Base-by-base conservation (phyloP, 306 rosid species). In the Begonia fuchsioides region DNA sequence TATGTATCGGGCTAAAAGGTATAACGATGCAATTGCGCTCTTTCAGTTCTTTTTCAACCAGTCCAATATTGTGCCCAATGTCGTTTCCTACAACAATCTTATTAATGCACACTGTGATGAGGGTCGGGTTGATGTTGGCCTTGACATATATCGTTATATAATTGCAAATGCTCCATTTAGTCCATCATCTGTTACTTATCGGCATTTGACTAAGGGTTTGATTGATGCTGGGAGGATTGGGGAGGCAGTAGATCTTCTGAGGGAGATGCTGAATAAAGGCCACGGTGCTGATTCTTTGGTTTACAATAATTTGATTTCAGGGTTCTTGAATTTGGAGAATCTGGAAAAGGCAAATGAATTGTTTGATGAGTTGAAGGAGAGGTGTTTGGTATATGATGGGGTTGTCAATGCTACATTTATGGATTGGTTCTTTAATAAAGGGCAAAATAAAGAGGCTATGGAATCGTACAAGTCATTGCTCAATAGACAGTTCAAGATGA, bases 261-360 rank as follows among this genome's bases (percentile, higher is more conserved):
- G 95, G 26, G 97, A 90, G 70, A 90, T 90, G 97, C 61, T 90
- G 74, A 68, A 45, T 15, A 84, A 81, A 67, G 92, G 92, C 15
- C 82, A 81, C 1, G 95, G 97, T 7, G 95, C 97, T 0, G 95
- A 90, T 68, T 90, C 97, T 0, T 60, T 85, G 61, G 97, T 90
- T 45, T 85, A 59, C 39, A 84, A 81, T 59, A 90, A 84, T 39
- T 49, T 90, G 67, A 90, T 84, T 46, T 51, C 59, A 0, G 97
- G 97, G 49, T 85, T 81, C 52, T 60, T 90, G 11, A 65, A 73
- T 11, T 53, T 81, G 68, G 95, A 51, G 40, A 81, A 84, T 68
- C 43, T 85, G 66, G 95, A 76, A 13, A 90, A 73, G 69, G 95
- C 97, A 0, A 73, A 72, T 49, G 95, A 90, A 60, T 72, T 90